Conservation (phyloP, 129 eudicot species). For the Lactuca saligna region DNA sequence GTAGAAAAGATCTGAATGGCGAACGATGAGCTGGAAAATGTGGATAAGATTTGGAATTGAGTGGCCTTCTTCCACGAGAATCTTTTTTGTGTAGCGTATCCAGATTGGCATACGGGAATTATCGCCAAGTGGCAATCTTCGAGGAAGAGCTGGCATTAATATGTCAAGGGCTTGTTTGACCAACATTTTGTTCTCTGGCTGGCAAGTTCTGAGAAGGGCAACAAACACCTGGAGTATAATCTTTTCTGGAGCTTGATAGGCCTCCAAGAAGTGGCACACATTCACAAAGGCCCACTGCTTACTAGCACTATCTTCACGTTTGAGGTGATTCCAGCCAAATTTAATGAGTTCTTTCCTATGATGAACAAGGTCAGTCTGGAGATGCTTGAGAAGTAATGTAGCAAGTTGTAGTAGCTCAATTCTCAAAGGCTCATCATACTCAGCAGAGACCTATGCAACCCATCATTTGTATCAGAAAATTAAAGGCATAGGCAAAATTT, state of each 20-base stretch:
- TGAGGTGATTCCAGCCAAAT: conserved; percentile 99
- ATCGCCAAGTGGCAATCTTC: conserved; percentile 88
- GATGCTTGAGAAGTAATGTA: conserved; percentile 90
- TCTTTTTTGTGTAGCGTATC: conserved; percentile 98
- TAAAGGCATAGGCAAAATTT: neutral
- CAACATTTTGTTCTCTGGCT: conserved; percentile 98
- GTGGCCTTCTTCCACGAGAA: conserved; percentile 99
- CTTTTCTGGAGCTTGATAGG: conserved; percentile 99
- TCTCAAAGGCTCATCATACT: conserved; percentile 98
- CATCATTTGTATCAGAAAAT: too few species aligned
- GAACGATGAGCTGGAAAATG: conserved; percentile 96
- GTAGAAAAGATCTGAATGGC: conserved; percentile 98
- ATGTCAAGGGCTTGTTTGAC: conserved; percentile 99
- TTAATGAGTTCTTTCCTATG: conserved; percentile 96
- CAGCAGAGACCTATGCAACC: conserved; percentile 72
- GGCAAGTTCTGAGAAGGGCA: conserved; percentile 95
- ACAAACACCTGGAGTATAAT: conserved; percentile 98
- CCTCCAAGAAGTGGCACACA: conserved; percentile 98
- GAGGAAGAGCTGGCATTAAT: conserved; percentile 95
- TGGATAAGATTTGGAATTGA: conserved; percentile 94
- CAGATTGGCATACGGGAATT: conserved; percentile 95
- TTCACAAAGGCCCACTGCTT: conserved; percentile 99
- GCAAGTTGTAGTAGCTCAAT: conserved; percentile 97
- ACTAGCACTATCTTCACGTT: conserved; percentile 99
- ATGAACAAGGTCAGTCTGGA: conserved; percentile 89